phyloP scores from a whole-genome alignment of 2,329 filamentous ascomycete genomes.

The Beauveria sp. region DNA sequence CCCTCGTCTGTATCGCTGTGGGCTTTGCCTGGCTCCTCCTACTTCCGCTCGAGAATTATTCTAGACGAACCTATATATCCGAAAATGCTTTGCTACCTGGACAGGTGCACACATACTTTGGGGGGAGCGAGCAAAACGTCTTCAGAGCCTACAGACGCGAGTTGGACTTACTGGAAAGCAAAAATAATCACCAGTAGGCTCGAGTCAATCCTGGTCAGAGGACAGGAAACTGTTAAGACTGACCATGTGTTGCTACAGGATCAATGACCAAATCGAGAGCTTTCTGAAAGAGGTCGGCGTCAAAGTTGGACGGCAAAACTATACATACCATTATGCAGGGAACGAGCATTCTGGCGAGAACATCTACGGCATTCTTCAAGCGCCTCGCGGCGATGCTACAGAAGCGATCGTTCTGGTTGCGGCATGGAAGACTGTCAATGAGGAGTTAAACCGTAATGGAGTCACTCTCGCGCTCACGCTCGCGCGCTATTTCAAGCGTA shows the following conservation, averaged over 20 bases:
- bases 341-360: constrained; percentile 74
- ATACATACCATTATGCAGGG: constrained; percentile 74
- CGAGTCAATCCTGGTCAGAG: too few relatives aligned
- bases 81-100: constrained; percentile 94
- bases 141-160: constrained; percentile 87
- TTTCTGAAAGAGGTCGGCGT: constrained; percentile 74
- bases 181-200: constrained; percentile 45
- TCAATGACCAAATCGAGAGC: constrained; percentile 64
- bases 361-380: constrained; percentile 86
- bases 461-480: constrained; percentile 80
- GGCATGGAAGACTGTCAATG: constrained; percentile 77
- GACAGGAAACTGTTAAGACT: neutral
- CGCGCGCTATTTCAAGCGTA: constrained; percentile 87
- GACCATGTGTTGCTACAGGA: constrained; percentile 26
- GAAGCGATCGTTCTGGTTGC: constrained; percentile 92
- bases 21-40: constrained; percentile 86
- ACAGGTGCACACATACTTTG: constrained; percentile 96
- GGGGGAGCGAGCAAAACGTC: constrained; percentile 90
- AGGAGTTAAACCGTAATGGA: constrained; percentile 75
- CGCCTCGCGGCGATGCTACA: constrained; percentile 89
- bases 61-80: constrained; percentile 87
- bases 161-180: constrained; percentile 54
- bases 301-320: constrained; percentile 83
- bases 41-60: constrained; percentile 85
- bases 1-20: constrained; percentile 73